Conservation (phyloP, 2,329 filamentous ascomycete species). For the Hypoxylon sp. region DNA sequence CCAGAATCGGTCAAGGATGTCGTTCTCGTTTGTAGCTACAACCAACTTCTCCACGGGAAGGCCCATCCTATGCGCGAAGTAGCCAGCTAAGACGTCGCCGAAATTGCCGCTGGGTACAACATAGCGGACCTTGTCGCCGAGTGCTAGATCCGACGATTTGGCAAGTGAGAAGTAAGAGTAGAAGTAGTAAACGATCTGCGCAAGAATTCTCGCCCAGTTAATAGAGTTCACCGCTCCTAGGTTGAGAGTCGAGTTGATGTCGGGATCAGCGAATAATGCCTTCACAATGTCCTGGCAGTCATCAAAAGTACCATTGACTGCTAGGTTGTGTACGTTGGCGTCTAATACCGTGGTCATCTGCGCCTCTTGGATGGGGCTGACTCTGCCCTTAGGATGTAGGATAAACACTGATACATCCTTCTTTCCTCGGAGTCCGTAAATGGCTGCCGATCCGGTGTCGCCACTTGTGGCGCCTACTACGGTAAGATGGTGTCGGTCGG, state of each 20-base stretch:
- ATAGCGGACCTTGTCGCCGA: slow-evolving; percentile 81
- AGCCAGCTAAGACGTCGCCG: slow-evolving; percentile 90
- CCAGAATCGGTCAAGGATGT: slow-evolving; percentile 97
- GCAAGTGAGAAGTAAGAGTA: slow-evolving; percentile 89
- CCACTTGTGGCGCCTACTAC: slow-evolving; percentile 90
- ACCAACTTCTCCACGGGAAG: slow-evolving; percentile 90
- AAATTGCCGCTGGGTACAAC: slow-evolving; percentile 98
- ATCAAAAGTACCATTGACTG: slow-evolving; percentile 92
- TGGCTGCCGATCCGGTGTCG: slow-evolving; percentile 93
- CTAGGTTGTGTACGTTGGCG: slow-evolving; percentile 91
- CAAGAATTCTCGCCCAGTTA: slow-evolving; percentile 95
- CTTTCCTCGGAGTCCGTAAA: slow-evolving; percentile 94
- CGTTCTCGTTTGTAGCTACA: slow-evolving; percentile 96
- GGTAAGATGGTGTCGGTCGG: slow-evolving; percentile 83
- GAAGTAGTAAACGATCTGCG: slow-evolving; percentile 98
- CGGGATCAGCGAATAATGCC: slow-evolving; percentile 87
- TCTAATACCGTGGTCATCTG: slow-evolving; percentile 98
- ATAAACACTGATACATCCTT: slow-evolving; percentile 98
- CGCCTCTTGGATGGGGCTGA: slow-evolving; percentile 92
- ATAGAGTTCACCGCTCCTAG: slow-evolving; percentile 97
- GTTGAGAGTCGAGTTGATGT: slow-evolving; percentile 85
- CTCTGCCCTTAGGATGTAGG: slow-evolving; percentile 89
- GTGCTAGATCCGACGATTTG: slow-evolving; percentile 71
- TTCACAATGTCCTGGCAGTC: slow-evolving; percentile 99
- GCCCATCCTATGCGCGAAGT: slow-evolving; percentile 92